Percentiles rank a stretch among this genome's conserved stretches.
phyloP scores from a whole-genome alignment of 1,284 basidiomycete species.

The Boletus subluridellus region DNA sequence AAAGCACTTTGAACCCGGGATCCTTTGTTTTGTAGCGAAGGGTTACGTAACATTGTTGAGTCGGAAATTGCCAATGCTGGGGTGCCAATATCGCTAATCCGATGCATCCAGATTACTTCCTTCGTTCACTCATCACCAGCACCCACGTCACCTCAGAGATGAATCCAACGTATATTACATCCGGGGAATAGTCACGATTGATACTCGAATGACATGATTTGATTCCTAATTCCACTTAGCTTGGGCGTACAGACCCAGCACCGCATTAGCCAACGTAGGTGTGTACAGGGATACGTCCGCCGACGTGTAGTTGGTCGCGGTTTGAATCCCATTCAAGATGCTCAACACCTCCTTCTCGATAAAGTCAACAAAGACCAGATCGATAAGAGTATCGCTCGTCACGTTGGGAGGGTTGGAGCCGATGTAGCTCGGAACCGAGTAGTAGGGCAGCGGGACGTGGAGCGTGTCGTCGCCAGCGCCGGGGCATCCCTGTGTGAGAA shows the following conservation, averaged over 20 bases:
- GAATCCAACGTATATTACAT: not conserved
- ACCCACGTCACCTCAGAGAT: too few species aligned
- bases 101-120: too few species aligned
- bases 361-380: conserved; percentile 71
- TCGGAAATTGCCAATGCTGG: too few species aligned
- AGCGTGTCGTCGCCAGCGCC: conserved; percentile 67
- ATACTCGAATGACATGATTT: not conserved
- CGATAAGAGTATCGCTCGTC: conserved; percentile 50
- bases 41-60: too few species aligned
- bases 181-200: not conserved
- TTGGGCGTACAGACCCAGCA: conserved; percentile 60
- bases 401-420: conserved; percentile 52
- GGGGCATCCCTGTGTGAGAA: conserved; percentile 51
- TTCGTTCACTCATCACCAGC: too few species aligned
- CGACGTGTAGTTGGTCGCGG: conserved; percentile 45
- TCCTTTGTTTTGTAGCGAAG: too few species aligned
- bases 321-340: conserved; percentile 56
- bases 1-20: too few species aligned
- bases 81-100: too few species aligned
- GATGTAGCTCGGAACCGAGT: conserved; percentile 54
- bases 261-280: conserved; percentile 45
- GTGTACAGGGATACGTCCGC: conserved; percentile 54
- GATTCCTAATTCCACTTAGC: conserved; percentile 51
- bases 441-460: conserved; percentile 58
- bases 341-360: conserved; percentile 51